Percentiles rank a stretch among this genome's conserved stretches.
Conservation (phyloP, 345 rosid species). For the Gossypium rotundifolium region DNA sequence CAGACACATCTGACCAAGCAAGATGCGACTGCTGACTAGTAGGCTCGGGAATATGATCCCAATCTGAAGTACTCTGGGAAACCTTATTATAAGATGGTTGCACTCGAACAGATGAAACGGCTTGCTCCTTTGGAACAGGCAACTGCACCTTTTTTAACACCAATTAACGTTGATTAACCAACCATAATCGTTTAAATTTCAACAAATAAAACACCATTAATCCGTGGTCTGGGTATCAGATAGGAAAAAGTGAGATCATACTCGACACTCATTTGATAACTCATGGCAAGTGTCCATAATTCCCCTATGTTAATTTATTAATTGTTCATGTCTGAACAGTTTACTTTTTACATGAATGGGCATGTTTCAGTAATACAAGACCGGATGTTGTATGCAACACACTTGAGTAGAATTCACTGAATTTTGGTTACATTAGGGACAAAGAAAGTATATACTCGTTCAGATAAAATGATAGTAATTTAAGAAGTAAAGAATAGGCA, state of each 20-base stretch:
- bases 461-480: neutral
- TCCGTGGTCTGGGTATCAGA: neutral
- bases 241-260: neutral
- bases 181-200: neutral
- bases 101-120: constrained; percentile 37
- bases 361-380: neutral
- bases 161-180: constrained; percentile 2
- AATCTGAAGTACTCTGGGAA: constrained; percentile 53
- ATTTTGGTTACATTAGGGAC: neutral
- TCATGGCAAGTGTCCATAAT: neutral
- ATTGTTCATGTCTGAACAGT: neutral
- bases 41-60: constrained; percentile 44
- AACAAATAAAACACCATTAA: neutral
- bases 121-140: constrained; percentile 56
- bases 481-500: neutral
- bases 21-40: constrained; percentile 47
- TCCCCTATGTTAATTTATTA: neutral
- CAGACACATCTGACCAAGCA: constrained; percentile 37
- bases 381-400: neutral
- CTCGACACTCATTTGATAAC: neutral
- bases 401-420: neutral
- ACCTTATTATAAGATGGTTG: constrained; percentile 45
- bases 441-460: neutral
- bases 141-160: constrained; percentile 35
- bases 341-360: neutral